Evolutionary conservation across 352 stramenopile genomes (phyloP), one percentile per base, ranked within the genome.

Genomic region (Phytopythium litorale): DNA sequence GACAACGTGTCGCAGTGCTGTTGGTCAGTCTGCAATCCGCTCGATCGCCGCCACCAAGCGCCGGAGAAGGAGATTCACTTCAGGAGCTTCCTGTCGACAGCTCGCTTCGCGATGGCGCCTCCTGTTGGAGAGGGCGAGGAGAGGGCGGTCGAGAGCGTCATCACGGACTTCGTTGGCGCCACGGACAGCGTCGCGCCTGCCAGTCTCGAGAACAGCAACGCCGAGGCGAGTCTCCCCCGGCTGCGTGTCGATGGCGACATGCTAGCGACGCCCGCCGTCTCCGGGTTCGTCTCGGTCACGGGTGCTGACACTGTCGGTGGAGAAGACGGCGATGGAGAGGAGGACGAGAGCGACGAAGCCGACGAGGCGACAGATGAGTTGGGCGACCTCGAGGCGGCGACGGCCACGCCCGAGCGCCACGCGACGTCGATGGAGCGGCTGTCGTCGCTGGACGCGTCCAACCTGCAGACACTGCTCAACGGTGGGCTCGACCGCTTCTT

Each of bases 401-500:
- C 33, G 21, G 30, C 53, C 3, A 35, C 38, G 30, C 30, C 3
- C 2, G 51, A 57, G 32, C 51, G n/a, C 4, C 38, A 32, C 4
- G 23, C 35, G n/a, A 25, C 38, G 9, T 8, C 15, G 3, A 45
- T 59, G 19, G 54, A 59, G 38, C 54, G 54, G 0, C 28, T 59
- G 35, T 59, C 54, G 13, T 50, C 80, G 21, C 58, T 90, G 53
- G 67, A 79, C 42, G 59, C 77, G 0, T 71, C 68, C 0, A 83
- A 86, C 33, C 62, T 91, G 6, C 74, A 91, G 52, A 65, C 66
- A 6, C 66, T 91, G 66, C 67, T 91, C 25, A 76, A 68, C 2
- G 81, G 81, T 1, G 79, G 81, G 8, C 75, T 91, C 6, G 73
- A 88, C 38, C 70, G 69, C 7, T 88, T 83, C 69, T 71, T 75